Percentiles rank a stretch among this genome's conserved stretches.
phyloP scores from a whole-genome alignment of 2,329 filamentous ascomycete species.

The Pseudogymnoascus sp. region DNA sequence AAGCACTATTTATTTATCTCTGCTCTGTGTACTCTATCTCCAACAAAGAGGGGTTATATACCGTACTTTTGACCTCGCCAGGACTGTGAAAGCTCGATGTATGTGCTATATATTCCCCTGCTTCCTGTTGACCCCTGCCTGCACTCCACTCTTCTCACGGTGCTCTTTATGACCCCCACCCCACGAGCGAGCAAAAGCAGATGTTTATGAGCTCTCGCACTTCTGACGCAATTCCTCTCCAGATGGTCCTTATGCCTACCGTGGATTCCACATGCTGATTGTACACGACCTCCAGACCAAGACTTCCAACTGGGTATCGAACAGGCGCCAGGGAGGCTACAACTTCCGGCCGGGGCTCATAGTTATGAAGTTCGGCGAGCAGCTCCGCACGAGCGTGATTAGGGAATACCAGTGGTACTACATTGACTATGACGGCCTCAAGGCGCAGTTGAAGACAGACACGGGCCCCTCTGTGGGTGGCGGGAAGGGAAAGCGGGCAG shows the following conservation, averaged over 20 bases:
- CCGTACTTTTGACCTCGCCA: neutral
- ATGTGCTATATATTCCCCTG: neutral
- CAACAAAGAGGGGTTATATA: neutral
- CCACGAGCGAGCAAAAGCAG: neutral
- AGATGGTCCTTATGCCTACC: neutral
- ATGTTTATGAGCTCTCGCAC: neutral
- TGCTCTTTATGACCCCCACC: constrained; percentile 4
- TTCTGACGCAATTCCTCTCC: neutral
- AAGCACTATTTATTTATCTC: neutral
- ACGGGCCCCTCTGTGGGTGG: constrained; percentile 45
- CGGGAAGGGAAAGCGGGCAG: constrained; percentile 43
- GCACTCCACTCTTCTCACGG: neutral
- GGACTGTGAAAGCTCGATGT: neutral
- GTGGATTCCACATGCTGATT: constrained; percentile 14
- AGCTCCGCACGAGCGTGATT: constrained; percentile 90
- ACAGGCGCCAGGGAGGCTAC: neutral
- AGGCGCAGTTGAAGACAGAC: constrained; percentile 71
- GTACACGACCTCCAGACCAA: constrained; percentile 13
- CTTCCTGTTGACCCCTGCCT: neutral
- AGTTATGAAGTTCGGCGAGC: constrained; percentile 85
- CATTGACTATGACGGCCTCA: constrained; percentile 93
- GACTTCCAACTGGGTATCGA: constrained; percentile 1
- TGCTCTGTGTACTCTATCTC: neutral
- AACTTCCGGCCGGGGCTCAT: constrained; percentile 39
- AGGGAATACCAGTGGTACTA: constrained; percentile 98